phyloP scores from a whole-genome alignment of 169 alveolate genomes.

The Besnoitia besnoiti region DNA sequence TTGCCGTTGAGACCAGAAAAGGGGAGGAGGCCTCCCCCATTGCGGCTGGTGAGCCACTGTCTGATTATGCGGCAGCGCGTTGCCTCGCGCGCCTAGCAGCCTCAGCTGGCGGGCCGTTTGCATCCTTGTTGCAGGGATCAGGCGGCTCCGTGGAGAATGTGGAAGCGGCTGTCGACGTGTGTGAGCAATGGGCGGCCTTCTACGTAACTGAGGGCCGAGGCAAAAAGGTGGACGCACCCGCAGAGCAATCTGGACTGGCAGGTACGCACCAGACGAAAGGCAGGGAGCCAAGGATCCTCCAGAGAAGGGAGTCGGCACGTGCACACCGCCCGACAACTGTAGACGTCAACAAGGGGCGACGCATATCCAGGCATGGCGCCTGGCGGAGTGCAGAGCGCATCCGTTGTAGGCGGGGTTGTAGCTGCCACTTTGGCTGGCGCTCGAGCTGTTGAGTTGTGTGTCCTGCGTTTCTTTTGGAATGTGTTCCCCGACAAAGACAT shows the following conservation, averaged over 20 bases:
- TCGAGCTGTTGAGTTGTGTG: no score
- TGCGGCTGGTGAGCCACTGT: neutral
- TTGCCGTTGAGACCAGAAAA: neutral
- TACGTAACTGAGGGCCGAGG: neutral
- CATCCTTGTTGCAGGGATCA: neutral
- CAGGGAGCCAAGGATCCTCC: no score
- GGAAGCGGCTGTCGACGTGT: conserved; percentile 6
- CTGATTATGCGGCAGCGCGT: conserved; percentile 37
- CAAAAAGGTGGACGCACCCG: neutral
- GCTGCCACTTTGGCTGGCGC: no score
- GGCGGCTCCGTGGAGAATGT: neutral
- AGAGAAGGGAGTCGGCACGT: no score
- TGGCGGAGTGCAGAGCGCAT: no score
- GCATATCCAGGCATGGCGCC: no score
- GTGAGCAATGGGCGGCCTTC: conserved; percentile 30
- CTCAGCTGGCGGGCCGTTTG: neutral
- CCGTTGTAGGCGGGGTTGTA: no score
- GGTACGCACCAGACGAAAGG: neutral
- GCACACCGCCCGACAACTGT: no score
- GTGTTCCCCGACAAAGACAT: no score
- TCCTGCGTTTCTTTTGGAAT: no score
- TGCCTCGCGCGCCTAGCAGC: conserved; percentile 18
- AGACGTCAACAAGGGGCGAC: no score
- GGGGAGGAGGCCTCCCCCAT: neutral
- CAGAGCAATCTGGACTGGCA: neutral